Conservation (phyloP, 345 rosid genomes). For the Isatis tinctoria region DNA sequence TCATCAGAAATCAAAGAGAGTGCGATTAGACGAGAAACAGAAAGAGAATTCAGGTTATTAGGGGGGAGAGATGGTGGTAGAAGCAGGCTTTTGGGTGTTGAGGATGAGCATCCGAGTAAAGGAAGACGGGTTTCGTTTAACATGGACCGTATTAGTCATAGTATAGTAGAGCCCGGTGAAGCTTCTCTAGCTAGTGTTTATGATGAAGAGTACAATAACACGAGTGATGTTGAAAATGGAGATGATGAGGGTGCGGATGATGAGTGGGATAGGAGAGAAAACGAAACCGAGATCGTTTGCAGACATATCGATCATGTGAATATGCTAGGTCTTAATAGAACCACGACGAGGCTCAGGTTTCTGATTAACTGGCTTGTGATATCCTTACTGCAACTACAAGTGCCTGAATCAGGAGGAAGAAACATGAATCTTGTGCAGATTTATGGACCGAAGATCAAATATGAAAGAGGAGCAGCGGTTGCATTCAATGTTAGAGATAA, state of each 20-base stretch:
- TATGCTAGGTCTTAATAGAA: constrained; percentile 73
- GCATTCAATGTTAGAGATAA: constrained; percentile 83
- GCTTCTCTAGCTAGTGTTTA: constrained; percentile 45
- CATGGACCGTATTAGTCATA: constrained; percentile 50
- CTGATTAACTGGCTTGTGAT: constrained; percentile 84
- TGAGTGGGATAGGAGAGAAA: constrained; percentile 72
- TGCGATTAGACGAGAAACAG: constrained; percentile 94
- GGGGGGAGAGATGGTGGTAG: constrained; percentile 71
- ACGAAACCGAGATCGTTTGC: constrained; percentile 73
- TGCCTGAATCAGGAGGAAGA: constrained; percentile 38
- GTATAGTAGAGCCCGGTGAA: constrained; percentile 50
- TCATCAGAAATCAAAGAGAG: constrained; percentile 71
- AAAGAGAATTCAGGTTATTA: constrained; percentile 85
- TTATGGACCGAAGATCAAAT: constrained; percentile 93
- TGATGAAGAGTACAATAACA: constrained; percentile 43
- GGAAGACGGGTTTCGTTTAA: constrained; percentile 86
- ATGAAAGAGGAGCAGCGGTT: constrained; percentile 95
- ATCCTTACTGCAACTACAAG: constrained; percentile 69
- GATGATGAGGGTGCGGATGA: constrained; percentile 56
- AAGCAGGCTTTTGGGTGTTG: constrained; percentile 63
- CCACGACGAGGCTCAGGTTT: constrained; percentile 65
- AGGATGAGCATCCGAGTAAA: constrained; percentile 75
- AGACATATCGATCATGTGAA: constrained; percentile 74
- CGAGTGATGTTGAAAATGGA: constrained; percentile 23
- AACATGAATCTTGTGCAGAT: constrained; percentile 72